phyloP scores from a whole-genome alignment of 768 basidiomycete genomes.

The Sistotremastrum suecicum region DNA sequence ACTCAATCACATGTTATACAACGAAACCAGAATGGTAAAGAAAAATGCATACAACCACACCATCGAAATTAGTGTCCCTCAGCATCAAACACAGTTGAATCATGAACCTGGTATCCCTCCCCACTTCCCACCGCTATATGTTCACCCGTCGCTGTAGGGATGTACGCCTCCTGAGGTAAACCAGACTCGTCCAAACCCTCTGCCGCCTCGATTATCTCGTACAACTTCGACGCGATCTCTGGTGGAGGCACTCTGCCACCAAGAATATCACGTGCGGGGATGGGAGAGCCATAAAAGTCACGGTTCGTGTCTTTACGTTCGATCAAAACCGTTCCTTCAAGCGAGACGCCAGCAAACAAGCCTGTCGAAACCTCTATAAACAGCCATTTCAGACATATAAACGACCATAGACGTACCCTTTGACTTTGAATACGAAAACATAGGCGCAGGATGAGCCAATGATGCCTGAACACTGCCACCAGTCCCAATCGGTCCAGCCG shows the following conservation, averaged over 20 bases:
- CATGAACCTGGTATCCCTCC: constrained; percentile 17
- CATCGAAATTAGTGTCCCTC: constrained; percentile 22
- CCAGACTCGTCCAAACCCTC: constrained; percentile 83
- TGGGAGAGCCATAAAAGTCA: constrained; percentile 87
- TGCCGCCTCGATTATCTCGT: constrained; percentile 94
- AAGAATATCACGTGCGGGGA: constrained; percentile 83
- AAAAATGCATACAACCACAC: too few species aligned
- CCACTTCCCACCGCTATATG: constrained; percentile 31
- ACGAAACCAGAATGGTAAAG: too few species aligned
- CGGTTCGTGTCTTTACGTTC: constrained; percentile 94
- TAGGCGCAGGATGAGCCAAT: constrained; percentile 85
- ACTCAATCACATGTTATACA: too few species aligned
- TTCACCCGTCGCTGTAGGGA: constrained; percentile 51
- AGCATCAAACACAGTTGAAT: constrained; percentile 59
- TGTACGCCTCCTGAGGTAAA: constrained; percentile 66
- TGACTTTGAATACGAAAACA: constrained; percentile 95
- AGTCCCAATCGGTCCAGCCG: constrained; percentile 88
- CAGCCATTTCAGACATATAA: not conserved
- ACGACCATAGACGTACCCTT: constrained; percentile 44
- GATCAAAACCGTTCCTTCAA: constrained; percentile 89
- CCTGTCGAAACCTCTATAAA: constrained; percentile 30
- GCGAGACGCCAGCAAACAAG: constrained; percentile 84
- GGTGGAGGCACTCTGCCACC: constrained; percentile 93
- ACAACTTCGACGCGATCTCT: constrained; percentile 81
- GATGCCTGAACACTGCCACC: constrained; percentile 82